Percentiles rank a stretch among this genome's conserved stretches.
phyloP scores from a whole-genome alignment of 441 rosid genomes.

The Rhodomyrtus psidioides region DNA sequence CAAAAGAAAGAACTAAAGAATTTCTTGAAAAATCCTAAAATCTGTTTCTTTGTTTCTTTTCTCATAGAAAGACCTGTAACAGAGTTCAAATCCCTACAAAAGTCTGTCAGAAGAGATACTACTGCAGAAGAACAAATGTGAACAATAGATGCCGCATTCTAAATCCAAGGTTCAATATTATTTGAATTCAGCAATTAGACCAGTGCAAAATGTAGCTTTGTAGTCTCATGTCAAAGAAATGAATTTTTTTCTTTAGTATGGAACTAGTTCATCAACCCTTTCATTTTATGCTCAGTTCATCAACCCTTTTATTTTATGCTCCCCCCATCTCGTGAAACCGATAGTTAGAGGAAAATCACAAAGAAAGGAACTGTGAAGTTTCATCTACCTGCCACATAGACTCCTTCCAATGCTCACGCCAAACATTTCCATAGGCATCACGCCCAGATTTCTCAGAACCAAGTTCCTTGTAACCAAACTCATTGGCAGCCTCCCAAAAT shows the following conservation, averaged over 20 bases:
- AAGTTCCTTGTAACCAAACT: constrained; percentile 84
- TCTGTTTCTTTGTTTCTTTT: not conserved
- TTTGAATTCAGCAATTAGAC: not conserved
- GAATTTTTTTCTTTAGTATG: not conserved
- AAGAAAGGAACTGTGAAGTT: not conserved
- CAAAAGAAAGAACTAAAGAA: not conserved
- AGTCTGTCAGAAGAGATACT: not conserved
- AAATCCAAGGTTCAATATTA: not conserved
- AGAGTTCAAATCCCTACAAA: not conserved
- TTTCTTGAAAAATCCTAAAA: not conserved
- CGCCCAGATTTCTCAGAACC: constrained; percentile 96
- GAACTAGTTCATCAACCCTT: not conserved
- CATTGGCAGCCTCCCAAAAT: constrained; percentile 95
- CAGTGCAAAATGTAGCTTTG: not conserved
- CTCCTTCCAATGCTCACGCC: constrained; percentile 92
- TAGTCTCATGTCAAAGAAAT: not conserved
- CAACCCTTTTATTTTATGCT: not conserved
- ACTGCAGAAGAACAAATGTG: not conserved
- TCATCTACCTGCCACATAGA: constrained; percentile 75
- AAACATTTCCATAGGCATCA: constrained; percentile 71
- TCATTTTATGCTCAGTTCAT: not conserved
- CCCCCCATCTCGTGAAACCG: not conserved
- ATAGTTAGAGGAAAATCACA: not conserved
- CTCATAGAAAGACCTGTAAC: not conserved
- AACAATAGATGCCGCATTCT: not conserved